These are phyloP conservation scores for Globisporangium camurandrum DNA, from an alignment of 352 stramenopile genomes.

Conservation along the genomic window DNA sequence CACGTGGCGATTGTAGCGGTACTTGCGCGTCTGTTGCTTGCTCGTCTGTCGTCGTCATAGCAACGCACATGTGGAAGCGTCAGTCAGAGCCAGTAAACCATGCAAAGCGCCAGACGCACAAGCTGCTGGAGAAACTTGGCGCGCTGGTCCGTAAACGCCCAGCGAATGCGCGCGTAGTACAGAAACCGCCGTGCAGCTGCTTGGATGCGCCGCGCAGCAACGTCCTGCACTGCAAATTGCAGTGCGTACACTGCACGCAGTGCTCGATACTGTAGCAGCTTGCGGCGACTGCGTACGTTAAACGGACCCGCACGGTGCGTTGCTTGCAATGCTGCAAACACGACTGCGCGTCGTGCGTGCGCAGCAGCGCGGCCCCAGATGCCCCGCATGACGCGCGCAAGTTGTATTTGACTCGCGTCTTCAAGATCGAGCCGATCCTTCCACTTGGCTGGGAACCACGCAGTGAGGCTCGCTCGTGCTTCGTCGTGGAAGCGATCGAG, in stretches of 20 bases:
- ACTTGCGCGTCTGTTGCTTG: slow-evolving; percentile 58
- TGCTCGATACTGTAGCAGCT: slow-evolving; percentile 18
- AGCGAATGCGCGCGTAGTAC: slow-evolving; percentile 33
- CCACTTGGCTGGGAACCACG: slow-evolving; percentile 72
- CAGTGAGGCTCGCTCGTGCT: slow-evolving; percentile 32
- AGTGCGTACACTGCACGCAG: slow-evolving; percentile 36
- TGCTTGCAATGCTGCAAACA: slow-evolving; percentile 17
- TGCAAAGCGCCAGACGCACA: slow-evolving; percentile 13
- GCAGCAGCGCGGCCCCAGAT: slow-evolving; percentile 41
- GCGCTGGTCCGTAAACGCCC: slow-evolving; percentile 22
- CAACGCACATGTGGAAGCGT: too few species aligned
- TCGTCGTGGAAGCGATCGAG: slow-evolving; percentile 50
- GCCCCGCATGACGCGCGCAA: slow-evolving; percentile 49
- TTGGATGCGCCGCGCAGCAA: slow-evolving; percentile 44
- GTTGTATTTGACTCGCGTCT: slow-evolving; percentile 58
- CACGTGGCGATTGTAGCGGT: slow-evolving; percentile 51
- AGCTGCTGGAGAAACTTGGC: slow-evolving; percentile 33
- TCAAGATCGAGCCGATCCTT: slow-evolving; percentile 59
- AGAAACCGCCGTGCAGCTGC: slow-evolving; percentile 27
- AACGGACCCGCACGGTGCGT: slow-evolving; percentile 34
- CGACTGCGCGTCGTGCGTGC: slow-evolving; percentile 9
- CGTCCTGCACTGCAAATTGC: slow-evolving; percentile 54
- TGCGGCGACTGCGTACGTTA: slow-evolving; percentile 24
- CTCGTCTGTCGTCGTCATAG: slow-evolving; percentile 18
- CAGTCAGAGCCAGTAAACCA: neutral